These are phyloP conservation scores for Trichoderma guizhouense DNA, from an alignment of 2,329 filamentous ascomycete species.

Conservation along the genomic window DNA sequence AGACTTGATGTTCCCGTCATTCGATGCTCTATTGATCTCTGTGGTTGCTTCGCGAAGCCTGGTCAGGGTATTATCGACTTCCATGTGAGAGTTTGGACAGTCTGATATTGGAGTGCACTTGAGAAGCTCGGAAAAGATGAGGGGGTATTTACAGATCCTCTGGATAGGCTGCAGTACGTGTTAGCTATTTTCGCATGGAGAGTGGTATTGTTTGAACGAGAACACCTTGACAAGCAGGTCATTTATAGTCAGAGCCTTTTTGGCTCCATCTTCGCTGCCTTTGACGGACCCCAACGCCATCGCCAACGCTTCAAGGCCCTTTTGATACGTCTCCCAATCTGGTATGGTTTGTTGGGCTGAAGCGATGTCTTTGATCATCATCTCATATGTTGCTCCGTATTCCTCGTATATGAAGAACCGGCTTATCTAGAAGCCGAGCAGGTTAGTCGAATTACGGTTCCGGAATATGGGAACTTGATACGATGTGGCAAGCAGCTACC, in stretches of 20 bases:
- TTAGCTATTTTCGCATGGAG: neutral
- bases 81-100: constrained; percentile 77
- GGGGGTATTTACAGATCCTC: constrained; percentile 83
- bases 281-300: constrained; percentile 70
- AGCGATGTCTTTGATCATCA: constrained; percentile 75
- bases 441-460: neutral
- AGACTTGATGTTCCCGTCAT: constrained; percentile 66
- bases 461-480: neutral
- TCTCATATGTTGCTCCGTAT: constrained; percentile 85
- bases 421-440: constrained; percentile 56
- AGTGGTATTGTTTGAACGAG: neutral
- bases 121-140: constrained; percentile 80
- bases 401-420: constrained; percentile 87
- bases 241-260: constrained; percentile 75
- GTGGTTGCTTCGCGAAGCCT: constrained; percentile 70
- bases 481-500: constrained; percentile 36
- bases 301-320: constrained; percentile 78
- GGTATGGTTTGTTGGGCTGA: constrained; percentile 64
- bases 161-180: constrained; percentile 71
- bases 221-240: constrained; percentile 86
- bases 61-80: constrained; percentile 70
- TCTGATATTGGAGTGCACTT: constrained; percentile 81
- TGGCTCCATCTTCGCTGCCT: constrained; percentile 57
- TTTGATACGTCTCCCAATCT: constrained; percentile 77
- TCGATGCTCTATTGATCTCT: constrained; percentile 80